Conservation (phyloP, 139 green algal species). For the Micromonas commoda region DNA sequence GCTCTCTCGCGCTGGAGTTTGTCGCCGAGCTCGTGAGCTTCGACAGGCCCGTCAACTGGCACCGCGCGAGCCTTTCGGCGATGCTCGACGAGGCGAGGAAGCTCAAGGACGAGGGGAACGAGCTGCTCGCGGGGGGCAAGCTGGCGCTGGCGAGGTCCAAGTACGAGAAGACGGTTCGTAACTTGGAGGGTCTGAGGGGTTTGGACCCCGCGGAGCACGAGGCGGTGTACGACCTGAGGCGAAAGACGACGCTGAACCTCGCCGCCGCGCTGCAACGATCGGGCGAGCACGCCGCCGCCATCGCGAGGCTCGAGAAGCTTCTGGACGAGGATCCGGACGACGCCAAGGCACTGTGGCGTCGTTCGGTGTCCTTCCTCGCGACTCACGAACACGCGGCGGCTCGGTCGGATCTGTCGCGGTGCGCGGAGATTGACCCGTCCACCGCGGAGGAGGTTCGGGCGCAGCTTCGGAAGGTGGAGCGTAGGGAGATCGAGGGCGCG, state of each 20-base stretch:
- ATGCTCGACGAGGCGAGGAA: background rate
- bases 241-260: background rate
- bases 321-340: conserved; percentile 14
- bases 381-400: conserved; percentile 3
- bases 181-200: background rate
- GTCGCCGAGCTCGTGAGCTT: background rate
- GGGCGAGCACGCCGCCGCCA: background rate
- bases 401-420: background rate
- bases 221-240: background rate
- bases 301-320: background rate
- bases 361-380: conserved; percentile 6
- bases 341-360: conserved; percentile 21
- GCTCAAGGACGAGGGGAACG: conserved; percentile 11
- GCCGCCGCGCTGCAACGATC: background rate
- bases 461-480: background rate
- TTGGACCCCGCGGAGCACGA: background rate
- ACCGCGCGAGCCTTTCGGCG: background rate
- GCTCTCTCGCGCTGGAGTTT: background rate
- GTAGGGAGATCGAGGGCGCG: background rate
- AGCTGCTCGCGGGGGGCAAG: background rate
- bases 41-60: conserved; percentile 22
- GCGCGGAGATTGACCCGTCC: background rate
- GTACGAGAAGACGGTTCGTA: conserved; percentile 9
- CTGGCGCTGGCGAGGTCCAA: background rate
- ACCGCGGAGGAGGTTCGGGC: background rate